Conservation (phyloP, 305 asterid genomes). For the Galium porrigens region DNA sequence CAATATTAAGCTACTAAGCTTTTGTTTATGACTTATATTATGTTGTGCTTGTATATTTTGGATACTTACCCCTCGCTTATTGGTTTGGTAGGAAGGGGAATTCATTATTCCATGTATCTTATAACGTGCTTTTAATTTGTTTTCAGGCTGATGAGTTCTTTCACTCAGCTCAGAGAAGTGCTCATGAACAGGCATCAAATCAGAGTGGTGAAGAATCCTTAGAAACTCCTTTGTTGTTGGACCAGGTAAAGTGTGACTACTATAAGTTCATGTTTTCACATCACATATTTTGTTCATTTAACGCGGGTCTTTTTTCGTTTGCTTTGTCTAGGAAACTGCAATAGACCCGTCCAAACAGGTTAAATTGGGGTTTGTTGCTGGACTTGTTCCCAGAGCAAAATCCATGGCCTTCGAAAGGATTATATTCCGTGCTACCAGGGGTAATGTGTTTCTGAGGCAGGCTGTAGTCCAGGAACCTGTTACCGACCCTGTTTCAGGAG, state of each 20-base stretch:
- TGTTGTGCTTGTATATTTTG: neutral
- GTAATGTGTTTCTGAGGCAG: conserved; percentile 79
- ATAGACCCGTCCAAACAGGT: conserved; percentile 83
- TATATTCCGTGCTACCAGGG: conserved; percentile 95
- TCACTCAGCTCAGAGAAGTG: conserved; percentile 61
- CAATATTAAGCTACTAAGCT: neutral
- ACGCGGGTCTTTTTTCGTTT: conserved; percentile 1
- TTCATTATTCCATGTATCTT: neutral
- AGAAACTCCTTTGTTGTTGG: conserved; percentile 69
- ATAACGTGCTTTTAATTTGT: neutral
- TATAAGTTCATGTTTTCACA: conserved; percentile 8
- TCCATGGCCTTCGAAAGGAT: conserved; percentile 94
- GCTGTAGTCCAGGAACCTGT: conserved; percentile 64
- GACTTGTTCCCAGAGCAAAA: conserved; percentile 87
- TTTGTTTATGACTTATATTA: neutral
- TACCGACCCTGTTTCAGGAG: conserved; percentile 81
- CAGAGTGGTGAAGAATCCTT: conserved; percentile 74
- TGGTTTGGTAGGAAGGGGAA: neutral
- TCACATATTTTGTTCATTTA: neutral
- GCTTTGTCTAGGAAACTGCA: conserved; percentile 35
- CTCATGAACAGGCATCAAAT: conserved; percentile 57
- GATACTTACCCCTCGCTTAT: neutral
- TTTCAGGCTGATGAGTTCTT: conserved; percentile 80
- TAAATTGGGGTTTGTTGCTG: conserved; percentile 71
- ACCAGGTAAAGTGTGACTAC: conserved; percentile 36